Percentiles rank a stretch among this genome's conserved stretches.
Evolutionary conservation across 352 stramenopile genomes (phyloP).

Genomic region (Globisporangium cederbergense): DNA sequence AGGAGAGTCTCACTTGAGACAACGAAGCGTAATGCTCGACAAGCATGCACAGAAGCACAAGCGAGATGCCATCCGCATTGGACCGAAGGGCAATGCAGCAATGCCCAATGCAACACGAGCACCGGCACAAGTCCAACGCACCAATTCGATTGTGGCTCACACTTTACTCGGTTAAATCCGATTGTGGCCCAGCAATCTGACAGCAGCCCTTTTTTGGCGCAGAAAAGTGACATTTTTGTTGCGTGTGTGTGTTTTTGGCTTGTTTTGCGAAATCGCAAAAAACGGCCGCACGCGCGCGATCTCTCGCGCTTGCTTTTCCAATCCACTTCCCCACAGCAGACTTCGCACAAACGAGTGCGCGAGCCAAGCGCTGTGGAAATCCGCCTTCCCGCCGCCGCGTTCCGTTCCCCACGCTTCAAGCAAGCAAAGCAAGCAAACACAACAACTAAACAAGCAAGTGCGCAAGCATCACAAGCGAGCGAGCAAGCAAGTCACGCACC

Average conservation of each 20-base stretch:
- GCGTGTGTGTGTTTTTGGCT: too few relatives aligned
- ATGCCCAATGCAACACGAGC: too few relatives aligned
- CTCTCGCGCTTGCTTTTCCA: background rate
- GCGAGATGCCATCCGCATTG: too few relatives aligned
- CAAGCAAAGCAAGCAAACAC: background rate
- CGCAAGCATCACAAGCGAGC: background rate
- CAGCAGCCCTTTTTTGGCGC: constrained; percentile 1
- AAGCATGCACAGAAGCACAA: too few relatives aligned
- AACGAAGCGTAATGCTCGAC: too few relatives aligned
- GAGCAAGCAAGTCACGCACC: background rate
- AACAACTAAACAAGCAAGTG: background rate
- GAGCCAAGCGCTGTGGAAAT: background rate
- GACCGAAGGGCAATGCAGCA: too few relatives aligned
- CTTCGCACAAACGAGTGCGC: too few relatives aligned
- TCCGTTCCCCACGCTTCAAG: background rate
- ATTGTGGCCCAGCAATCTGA: background rate
- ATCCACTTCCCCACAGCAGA: too few relatives aligned
- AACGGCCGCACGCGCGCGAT: background rate
- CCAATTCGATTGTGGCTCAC: too few relatives aligned
- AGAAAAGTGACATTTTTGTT: background rate
- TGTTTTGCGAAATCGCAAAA: background rate
- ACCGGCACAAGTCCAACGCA: too few relatives aligned
- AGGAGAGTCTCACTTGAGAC: too few relatives aligned
- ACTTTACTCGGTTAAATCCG: too few relatives aligned
- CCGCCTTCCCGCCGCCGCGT: background rate